Evolutionary conservation across 2,329 filamentous ascomycete species (phyloP).

Genomic region (Epichloe coenophiala): DNA sequence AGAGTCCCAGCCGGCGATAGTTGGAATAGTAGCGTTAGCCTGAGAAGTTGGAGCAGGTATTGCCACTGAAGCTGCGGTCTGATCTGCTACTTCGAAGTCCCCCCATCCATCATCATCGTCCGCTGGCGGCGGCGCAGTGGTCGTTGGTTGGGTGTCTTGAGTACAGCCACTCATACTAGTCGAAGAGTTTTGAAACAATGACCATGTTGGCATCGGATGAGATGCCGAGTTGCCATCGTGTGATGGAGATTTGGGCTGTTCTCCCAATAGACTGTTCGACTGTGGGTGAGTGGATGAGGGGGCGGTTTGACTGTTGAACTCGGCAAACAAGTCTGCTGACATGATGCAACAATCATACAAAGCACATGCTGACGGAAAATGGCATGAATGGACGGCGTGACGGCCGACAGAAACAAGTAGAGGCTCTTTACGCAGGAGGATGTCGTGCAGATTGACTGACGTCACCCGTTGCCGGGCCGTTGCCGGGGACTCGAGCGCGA

Average conservation of each 20-base stretch:
- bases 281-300: constrained; percentile 14
- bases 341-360: constrained; percentile 22
- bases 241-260: constrained; percentile 6
- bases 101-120: constrained; percentile 54
- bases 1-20: neutral
- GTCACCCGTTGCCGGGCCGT: neutral
- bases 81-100: constrained; percentile 48
- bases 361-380: neutral
- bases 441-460: neutral
- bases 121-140: neutral
- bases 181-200: constrained; percentile 15
- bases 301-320: constrained; percentile 39
- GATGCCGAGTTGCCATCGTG: constrained; percentile 6
- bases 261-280: constrained; percentile 1
- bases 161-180: constrained; percentile 10
- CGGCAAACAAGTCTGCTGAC: constrained; percentile 54
- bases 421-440: neutral
- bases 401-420: neutral
- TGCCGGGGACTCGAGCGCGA: neutral
- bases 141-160: neutral
- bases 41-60: neutral
- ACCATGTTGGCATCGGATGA: constrained; percentile 18
- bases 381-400: neutral
- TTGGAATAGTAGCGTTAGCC: neutral
- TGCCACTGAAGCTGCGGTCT: neutral